Evolutionary conservation across 345 rosid genomes (phyloP).

Genomic region (Gynandropsis gynandra): DNA sequence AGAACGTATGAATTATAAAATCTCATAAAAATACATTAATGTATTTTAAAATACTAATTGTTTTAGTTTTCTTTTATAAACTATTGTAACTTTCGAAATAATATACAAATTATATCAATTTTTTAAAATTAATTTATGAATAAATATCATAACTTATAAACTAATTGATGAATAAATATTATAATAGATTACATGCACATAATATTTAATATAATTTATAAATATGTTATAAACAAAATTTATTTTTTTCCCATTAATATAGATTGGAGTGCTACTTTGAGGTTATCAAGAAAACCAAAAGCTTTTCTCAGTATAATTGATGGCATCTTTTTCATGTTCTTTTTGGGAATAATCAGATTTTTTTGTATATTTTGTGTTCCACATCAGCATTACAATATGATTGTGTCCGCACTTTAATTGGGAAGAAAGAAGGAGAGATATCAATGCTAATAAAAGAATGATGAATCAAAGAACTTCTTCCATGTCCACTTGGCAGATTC

Average conservation of each 20-base stretch:
- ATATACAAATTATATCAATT: too few species aligned
- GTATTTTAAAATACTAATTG: too few species aligned
- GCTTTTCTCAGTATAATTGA: constrained; percentile 16
- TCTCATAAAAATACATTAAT: too few species aligned
- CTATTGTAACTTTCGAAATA: too few species aligned
- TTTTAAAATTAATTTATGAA: too few species aligned
- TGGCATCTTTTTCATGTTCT: constrained; percentile 21
- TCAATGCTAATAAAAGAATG: constrained; percentile 44
- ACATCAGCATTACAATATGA: constrained; percentile 21
- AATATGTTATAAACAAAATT: constrained; percentile 4
- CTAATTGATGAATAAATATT: too few species aligned
- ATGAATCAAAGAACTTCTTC: constrained; percentile 35
- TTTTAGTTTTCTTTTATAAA: too few species aligned
- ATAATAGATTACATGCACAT: too few species aligned
- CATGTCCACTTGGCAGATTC: constrained; percentile 40
- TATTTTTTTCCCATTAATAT: background rate
- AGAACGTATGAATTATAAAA: too few species aligned
- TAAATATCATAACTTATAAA: too few species aligned
- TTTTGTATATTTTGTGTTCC: constrained; percentile 14
- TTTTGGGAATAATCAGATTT: constrained; percentile 12
- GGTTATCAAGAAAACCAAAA: constrained; percentile 17
- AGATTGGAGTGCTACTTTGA: background rate
- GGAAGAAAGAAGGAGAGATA: constrained; percentile 19
- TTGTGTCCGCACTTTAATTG: constrained; percentile 12
- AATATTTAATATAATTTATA: too few species aligned